Base-by-base conservation (phyloP, 148 eudicot genomes). In the Fagopyrum esculentum region DNA sequence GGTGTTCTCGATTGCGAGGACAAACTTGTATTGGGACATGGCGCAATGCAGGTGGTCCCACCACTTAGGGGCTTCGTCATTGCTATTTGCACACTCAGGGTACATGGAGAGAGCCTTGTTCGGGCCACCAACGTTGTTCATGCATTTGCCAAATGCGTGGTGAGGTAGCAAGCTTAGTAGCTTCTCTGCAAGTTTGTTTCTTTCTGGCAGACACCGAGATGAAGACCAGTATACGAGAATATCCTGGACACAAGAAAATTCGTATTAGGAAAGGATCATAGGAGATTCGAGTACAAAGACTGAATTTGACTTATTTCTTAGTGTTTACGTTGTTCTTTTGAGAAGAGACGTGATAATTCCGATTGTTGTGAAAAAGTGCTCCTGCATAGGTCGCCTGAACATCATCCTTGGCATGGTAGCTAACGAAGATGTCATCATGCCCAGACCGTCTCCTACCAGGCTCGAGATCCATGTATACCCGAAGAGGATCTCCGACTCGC, bases 31-130 rank as follows among this genome's bases (percentile, higher is more conserved):
- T 75, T 92, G 89, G 15, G 98, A 95, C 98, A 95, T 95, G 29
- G 97, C 96, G 78, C 98, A 95, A 52, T 95, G 98, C 51, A 95
- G 76, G 80, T 95, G 99, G 77, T 95, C 97, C 98, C 99, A 92
- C 99, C 99, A 95, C 71, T 88, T 83, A 8, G 99, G 97, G 68
- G 87, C 47, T 57, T 81, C 80, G 35, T 71, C 83, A 1, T 73
- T 73, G 72, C 85, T 91, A 63, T 83, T 91, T 16, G 76, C 79
- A 55, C 97, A 92, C 76, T 95, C 88, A 17, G 99, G 99, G 72
- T 95, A 95, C 80, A 92, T 73, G 43, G 84, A 81, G 44, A 95
- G 90, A 12, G 96, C 97, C 92, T 13, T 85, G 82, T 95, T 88
- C 10, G 83, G 87, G 78, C 98, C 98, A 12, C 97, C 97, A 3